phyloP scores from a whole-genome alignment of 2,329 filamentous ascomycete species.

The Talaromyces sp. region DNA sequence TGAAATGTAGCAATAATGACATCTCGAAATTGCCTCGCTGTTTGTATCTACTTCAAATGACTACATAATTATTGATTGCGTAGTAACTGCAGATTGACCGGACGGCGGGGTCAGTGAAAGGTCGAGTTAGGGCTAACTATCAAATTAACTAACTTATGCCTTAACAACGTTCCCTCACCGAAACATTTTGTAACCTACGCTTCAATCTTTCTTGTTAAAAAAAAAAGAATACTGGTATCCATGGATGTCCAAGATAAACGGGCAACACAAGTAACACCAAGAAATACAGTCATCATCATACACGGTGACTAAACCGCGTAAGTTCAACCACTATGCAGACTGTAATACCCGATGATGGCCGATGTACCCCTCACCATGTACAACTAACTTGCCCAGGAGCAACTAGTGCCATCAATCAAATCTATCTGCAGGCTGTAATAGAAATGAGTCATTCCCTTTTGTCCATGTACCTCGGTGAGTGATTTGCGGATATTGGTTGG shows the following conservation, averaged over 20 bases:
- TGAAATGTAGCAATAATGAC: too few relatives aligned
- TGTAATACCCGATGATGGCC: constrained; percentile 7
- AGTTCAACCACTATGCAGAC: neutral
- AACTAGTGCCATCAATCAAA: neutral
- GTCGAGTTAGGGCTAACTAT: neutral
- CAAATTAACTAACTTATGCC: too few relatives aligned
- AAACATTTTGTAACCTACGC: too few relatives aligned
- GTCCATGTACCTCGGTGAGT: neutral
- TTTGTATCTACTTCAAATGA: neutral
- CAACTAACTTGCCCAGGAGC: neutral
- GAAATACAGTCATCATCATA: too few relatives aligned
- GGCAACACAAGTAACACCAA: neutral
- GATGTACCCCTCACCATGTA: constrained; percentile 8
- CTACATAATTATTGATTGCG: neutral
- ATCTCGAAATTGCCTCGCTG: neutral
- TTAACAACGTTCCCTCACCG: neutral
- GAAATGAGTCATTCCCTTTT: neutral
- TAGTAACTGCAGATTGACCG: neutral
- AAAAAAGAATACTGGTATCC: neutral
- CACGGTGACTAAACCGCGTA: too few relatives aligned
- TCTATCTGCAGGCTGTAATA: neutral
- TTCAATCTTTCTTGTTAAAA: too few relatives aligned
- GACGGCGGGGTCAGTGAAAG: neutral
- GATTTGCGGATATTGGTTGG: neutral
- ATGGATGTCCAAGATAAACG: neutral